These are phyloP conservation scores for Kwoniella shivajii DNA, from an alignment of 1,284 basidiomycete species.

Conservation along the genomic window DNA sequence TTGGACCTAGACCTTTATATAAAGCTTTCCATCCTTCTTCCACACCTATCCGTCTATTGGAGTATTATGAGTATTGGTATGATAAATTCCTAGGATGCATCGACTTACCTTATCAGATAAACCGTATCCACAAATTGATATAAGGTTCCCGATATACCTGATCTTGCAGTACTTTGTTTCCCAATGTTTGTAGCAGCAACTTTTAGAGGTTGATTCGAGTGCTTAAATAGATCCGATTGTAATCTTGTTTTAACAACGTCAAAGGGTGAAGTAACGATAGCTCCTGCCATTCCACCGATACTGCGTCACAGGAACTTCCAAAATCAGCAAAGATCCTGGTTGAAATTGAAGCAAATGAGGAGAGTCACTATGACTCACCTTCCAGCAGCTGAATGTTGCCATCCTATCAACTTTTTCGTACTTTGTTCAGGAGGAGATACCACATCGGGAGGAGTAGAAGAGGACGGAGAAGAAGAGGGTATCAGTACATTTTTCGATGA, in stretches of 20 bases:
- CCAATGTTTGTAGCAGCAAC: constrained; percentile 14
- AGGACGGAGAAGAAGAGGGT: constrained; percentile 6
- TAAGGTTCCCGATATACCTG: constrained; percentile 62
- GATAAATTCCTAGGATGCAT: too few relatives aligned
- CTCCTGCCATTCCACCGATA: constrained; percentile 95
- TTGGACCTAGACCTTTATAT: constrained; percentile 93
- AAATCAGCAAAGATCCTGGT: too few relatives aligned
- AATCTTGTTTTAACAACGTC: constrained; percentile 98
- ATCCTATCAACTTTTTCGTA: constrained; percentile 67
- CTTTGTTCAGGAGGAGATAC: constrained; percentile 15
- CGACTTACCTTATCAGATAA: constrained; percentile 75
- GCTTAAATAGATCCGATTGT: constrained; percentile 84
- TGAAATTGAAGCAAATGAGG: not conserved
- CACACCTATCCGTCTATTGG: constrained; percentile 80
- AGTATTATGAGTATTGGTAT: constrained; percentile 3
- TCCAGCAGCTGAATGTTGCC: constrained; percentile 81
- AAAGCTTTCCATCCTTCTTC: constrained; percentile 87
- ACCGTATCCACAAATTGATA: constrained; percentile 96
- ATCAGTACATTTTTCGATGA: not conserved
- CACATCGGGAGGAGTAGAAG: constrained; percentile 9
- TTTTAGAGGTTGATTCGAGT: constrained; percentile 36
- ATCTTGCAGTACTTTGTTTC: constrained; percentile 26
- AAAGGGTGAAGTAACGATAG: constrained; percentile 93
- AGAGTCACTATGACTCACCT: constrained; percentile 63
- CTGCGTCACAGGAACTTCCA: too few relatives aligned